Percentiles rank a stretch among this genome's conserved stretches.
Evolutionary conservation across 306 rosid genomes (phyloP).

Genomic region (Vicia faba): DNA sequence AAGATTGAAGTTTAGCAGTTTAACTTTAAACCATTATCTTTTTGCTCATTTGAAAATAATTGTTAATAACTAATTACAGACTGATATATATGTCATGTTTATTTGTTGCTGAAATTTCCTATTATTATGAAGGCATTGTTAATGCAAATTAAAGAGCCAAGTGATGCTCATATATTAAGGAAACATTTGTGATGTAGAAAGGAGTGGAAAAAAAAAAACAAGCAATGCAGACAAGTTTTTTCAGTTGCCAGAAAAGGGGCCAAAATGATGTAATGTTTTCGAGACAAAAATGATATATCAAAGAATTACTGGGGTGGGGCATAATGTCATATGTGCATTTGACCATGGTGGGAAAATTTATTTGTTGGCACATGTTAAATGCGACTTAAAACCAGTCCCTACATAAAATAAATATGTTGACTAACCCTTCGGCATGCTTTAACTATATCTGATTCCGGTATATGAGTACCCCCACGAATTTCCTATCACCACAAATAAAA

Average conservation of each 20-base stretch:
- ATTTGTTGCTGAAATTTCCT: neutral
- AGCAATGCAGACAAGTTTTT: neutral
- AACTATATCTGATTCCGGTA: constrained; percentile 76
- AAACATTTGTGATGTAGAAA: neutral
- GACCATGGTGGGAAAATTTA: neutral
- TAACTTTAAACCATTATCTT: neutral
- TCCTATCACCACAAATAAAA: constrained; percentile 60
- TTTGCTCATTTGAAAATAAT: neutral
- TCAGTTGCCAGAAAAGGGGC: neutral
- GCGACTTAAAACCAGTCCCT: constrained; percentile 15
- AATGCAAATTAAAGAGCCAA: neutral
- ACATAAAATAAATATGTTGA: constrained; percentile 8
- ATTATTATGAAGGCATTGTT: neutral
- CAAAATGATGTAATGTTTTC: neutral
- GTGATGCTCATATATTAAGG: neutral
- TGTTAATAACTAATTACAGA: neutral
- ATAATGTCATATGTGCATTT: neutral
- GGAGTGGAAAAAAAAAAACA: neutral
- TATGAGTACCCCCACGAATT: constrained; percentile 66
- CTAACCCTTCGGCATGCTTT: constrained; percentile 94
- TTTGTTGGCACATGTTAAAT: constrained; percentile 1
- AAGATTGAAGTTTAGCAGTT: neutral
- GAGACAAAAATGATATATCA: neutral
- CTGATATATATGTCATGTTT: neutral
- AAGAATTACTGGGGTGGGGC: neutral